These are phyloP conservation scores for Aspergillus sp. DNA, from an alignment of 2,329 filamentous ascomycete species.

Conservation along the genomic window DNA sequence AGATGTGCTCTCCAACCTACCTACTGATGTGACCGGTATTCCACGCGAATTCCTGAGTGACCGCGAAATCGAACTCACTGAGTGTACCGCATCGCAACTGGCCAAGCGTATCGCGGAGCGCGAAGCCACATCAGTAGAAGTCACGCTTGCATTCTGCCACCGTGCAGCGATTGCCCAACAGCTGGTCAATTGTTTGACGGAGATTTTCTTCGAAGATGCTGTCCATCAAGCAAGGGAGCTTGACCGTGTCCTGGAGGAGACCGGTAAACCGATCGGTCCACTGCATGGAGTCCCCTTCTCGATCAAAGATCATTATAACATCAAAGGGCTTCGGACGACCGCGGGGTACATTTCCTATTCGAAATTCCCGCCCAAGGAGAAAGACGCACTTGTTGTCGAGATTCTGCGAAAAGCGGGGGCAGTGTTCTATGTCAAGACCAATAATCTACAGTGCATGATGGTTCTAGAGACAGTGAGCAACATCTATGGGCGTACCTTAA, in stretches of 20 bases:
- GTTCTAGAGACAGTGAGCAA: conserved; percentile 19
- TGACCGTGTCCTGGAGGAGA: background rate
- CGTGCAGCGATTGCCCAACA: background rate
- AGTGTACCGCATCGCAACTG: background rate
- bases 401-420: conserved; percentile 18
- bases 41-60: background rate
- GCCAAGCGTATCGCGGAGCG: background rate
- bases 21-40: background rate
- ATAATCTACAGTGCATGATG: conserved; percentile 25
- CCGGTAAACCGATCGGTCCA: background rate
- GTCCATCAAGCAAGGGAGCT: background rate
- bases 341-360: background rate
- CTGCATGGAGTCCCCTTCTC: conserved; percentile 1
- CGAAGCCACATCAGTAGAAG: background rate
- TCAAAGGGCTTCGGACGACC: background rate
- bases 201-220: background rate
- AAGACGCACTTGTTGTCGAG: conserved; percentile 11
- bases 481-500: conserved; percentile 17
- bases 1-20: background rate
- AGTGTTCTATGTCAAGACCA: conserved; percentile 25
- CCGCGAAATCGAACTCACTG: background rate
- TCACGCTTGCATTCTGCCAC: background rate
- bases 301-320: background rate
- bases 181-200: background rate
- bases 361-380: background rate